These are phyloP conservation scores for Lichtheimia ornata DNA, from an alignment of 371 early-diverging fungal genomes.

Conservation along the genomic window DNA sequence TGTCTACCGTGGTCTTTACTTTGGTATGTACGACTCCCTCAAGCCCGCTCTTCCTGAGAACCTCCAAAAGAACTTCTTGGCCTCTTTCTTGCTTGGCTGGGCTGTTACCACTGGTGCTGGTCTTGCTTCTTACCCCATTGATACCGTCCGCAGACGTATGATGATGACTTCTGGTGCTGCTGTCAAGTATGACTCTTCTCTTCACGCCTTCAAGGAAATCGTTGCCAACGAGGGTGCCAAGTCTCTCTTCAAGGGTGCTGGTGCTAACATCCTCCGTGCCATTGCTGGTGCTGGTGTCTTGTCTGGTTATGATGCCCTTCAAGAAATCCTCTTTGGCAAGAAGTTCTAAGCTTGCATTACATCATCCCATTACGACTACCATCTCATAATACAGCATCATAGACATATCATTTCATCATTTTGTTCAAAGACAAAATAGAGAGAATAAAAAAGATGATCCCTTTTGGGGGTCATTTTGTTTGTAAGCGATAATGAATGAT, in stretches of 20 bases:
- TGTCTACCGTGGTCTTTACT: conserved; percentile 82
- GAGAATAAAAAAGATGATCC: neutral
- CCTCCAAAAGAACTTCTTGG: conserved; percentile 59
- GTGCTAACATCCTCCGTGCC: conserved; percentile 81
- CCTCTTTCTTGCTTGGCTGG: conserved; percentile 71
- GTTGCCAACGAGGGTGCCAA: conserved; percentile 69
- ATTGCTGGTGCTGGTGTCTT: conserved; percentile 80
- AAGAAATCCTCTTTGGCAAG: conserved; percentile 58
- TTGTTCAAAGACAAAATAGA: neutral
- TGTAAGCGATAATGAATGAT: neutral
- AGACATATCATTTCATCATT: neutral
- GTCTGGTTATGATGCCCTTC: conserved; percentile 72
- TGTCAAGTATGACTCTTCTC: conserved; percentile 73
- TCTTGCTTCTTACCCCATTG: conserved; percentile 79
- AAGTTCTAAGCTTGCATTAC: conserved; percentile 26
- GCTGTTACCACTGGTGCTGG: conserved; percentile 74
- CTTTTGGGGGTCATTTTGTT: neutral
- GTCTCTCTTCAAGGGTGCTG: conserved; percentile 85
- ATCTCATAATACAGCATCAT: neutral
- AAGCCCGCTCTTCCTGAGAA: conserved; percentile 67
- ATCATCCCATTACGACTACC: neutral
- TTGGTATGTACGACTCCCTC: conserved; percentile 81
- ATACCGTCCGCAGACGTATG: conserved; percentile 89
- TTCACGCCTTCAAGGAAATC: conserved; percentile 70
- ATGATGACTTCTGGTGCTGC: conserved; percentile 83